Evolutionary conservation across 495 filamentous ascomycete species (phyloP), one percentile per base, ranked within the genome.

Genomic region (Penicillium manginii): DNA sequence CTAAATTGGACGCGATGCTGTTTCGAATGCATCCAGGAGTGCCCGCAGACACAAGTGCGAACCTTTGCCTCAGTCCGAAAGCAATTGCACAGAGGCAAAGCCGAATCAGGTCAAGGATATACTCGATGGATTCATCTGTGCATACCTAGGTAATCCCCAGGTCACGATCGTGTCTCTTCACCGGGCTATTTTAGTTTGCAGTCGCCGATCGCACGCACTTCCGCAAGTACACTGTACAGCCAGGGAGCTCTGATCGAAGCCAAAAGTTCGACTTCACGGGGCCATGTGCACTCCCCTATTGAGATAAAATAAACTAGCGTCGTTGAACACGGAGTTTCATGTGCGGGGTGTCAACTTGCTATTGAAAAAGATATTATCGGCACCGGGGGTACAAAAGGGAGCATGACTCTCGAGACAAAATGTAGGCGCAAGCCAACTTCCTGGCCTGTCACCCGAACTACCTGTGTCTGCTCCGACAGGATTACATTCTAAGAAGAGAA

Each of bases 261-360:
- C 33, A 62, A 53, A 73, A 66, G 46, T 65, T 67, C 57, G 68
- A 67, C 49, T 78, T 69, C 58, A 73, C 71, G 69, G 72, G 42
- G 23, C 61, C 67, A 18, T 76, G 70, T 59, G 69, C 70, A 60
- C 72, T 78, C 54, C 72, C 68, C 63, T 71, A 73, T 58, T 78
- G 73, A 55, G 68, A 76, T 48, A n/a, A 69, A 57, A 62, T 62
- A 50, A 59, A 75, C 66, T 63, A 65, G 67, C 39, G 62, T 32
- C 51, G 64, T 71, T 35, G 70, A 78, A 47, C 50, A 61, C 49
- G 70, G 73, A 65, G 50, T 76, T 35, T 73, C 66, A 33, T 76
- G 73, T 72, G 71, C 67, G 40, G 73, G 75, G 37, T 78, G 75
- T 65, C 69, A 69, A 66, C 68, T 77, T 57, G 66, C 62, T 65